These are phyloP conservation scores for Zalaria sp. DNA, from an alignment of 2,329 filamentous ascomycete species.

Conservation along the genomic window DNA sequence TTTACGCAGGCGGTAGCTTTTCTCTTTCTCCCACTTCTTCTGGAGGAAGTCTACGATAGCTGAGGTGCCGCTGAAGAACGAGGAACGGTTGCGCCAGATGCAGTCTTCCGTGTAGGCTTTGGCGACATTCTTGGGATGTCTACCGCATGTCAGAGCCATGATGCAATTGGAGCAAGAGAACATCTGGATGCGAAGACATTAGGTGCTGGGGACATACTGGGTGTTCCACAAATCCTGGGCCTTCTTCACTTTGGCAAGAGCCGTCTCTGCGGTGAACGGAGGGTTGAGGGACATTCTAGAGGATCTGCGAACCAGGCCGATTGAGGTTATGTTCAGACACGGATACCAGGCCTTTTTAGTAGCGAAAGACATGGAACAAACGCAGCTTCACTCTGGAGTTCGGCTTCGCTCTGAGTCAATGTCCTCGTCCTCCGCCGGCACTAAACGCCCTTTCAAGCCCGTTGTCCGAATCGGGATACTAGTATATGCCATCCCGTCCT, in stretches of 20 bases:
- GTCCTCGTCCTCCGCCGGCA: no score
- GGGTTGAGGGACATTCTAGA: slow-evolving; percentile 38
- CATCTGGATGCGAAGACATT: no score
- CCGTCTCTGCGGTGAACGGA: slow-evolving; percentile 63
- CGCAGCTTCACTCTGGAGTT: no score
- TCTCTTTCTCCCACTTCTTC: slow-evolving; percentile 61
- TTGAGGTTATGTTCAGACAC: no score
- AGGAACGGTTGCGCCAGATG: slow-evolving; percentile 66
- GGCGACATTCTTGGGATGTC: slow-evolving; percentile 50
- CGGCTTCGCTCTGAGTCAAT: no score
- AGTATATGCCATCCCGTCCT: no score
- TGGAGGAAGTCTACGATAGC: slow-evolving; percentile 55
- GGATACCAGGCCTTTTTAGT: no score
- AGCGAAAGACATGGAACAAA: no score
- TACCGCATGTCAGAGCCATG: slow-evolving; percentile 16
- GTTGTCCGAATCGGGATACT: no score
- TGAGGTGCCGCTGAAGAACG: slow-evolving; percentile 54
- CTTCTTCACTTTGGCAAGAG: slow-evolving; percentile 64
- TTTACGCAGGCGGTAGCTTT: slow-evolving; percentile 61
- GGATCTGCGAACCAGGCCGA: no score
- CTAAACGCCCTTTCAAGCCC: no score
- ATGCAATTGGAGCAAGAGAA: neutral
- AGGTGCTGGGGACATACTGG: slow-evolving; percentile 29
- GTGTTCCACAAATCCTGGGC: slow-evolving; percentile 78
- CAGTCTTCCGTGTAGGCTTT: slow-evolving; percentile 61